Conservation (phyloP, 805 yeast genomes). For the Yarrowia yakushimensis region DNA sequence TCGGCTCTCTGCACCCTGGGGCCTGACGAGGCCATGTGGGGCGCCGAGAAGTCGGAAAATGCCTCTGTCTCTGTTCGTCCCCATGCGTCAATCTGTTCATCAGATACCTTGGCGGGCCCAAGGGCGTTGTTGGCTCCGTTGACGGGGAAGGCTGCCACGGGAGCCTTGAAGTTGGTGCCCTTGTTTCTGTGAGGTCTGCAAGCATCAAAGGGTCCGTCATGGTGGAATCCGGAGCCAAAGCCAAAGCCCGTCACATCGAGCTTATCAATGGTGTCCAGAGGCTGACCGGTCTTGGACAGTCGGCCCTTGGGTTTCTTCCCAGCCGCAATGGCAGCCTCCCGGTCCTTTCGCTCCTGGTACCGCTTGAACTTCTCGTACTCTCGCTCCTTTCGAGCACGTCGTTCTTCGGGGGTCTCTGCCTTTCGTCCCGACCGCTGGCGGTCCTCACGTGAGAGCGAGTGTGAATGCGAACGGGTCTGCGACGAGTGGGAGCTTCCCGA, state of each 20-base stretch:
- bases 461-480: slow-evolving; percentile 19
- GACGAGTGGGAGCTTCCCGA: background rate
- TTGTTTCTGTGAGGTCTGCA: slow-evolving; percentile 95
- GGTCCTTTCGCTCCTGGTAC: slow-evolving; percentile 24
- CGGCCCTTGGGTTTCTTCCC: slow-evolving; percentile 2
- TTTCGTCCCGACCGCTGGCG: slow-evolving; percentile 6
- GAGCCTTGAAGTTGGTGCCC: slow-evolving; percentile 61
- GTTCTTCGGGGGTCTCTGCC: slow-evolving; percentile 20
- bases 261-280: slow-evolving; percentile 90
- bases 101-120: slow-evolving; percentile 17
- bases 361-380: slow-evolving; percentile 25
- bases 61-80: slow-evolving; percentile 61
- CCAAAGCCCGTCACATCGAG: slow-evolving; percentile 96
- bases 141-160: slow-evolving; percentile 91
- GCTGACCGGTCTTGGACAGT: slow-evolving; percentile 46
- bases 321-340: background rate
- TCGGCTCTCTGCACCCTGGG: slow-evolving; percentile 33
- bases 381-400: slow-evolving; percentile 21
- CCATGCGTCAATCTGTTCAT: slow-evolving; percentile 57
- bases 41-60: slow-evolving; percentile 38
- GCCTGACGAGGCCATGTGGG: slow-evolving; percentile 38
- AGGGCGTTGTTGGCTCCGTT: slow-evolving; percentile 92
- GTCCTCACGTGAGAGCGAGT: slow-evolving; percentile 17
- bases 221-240: slow-evolving; percentile 89
- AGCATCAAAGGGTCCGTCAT: slow-evolving; percentile 98